Base-by-base conservation (phyloP, 768 basidiomycete species). In the Phallus indusiatus region DNA sequence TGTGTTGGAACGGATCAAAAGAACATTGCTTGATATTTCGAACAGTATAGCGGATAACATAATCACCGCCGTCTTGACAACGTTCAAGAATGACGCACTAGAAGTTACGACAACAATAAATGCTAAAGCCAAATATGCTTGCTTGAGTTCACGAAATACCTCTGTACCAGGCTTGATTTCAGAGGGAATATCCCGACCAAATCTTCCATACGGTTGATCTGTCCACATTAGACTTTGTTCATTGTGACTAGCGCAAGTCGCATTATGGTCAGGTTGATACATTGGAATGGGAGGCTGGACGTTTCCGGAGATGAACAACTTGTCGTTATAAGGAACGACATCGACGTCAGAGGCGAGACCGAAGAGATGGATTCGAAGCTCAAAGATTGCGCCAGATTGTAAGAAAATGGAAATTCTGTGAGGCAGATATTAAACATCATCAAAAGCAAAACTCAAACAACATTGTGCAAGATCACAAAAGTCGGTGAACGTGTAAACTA, bases 1-100 rank as follows among this genome's bases (percentile, higher is more conserved):
- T 12, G 4, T 42, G 42, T 42, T n/a, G 42, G n/a, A 42, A 42
- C 4, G 42, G 42, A 42, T 42, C 42, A 42, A 28, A 28, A 3
- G 28, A 28, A 28, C 28, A 28, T 28, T 42, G 42, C n/a, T n/a
- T 42, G 42, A 42, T 42, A 42, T 57, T 57, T n/a, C 56, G 56
- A 7, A 57, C n/a, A 36, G 56, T 57, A 48, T 48, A 57, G 47
- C 56, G 56, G 17, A 57, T 42, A 24, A 57, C 47, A 36, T 57
- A 57, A 48, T 57, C 56, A n/a, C 49, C 56, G 47, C 56, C 47
- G 28, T 48, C 56, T 18, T 57, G 56, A 21, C 49, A 9, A 20
- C 46, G 14, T 8, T 21, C 21, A 17, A 57, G 42, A 36, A 57
- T 48, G 33, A 57, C 56, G 18, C 28, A 16, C 56, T 57, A 42